Evolutionary conservation across 805 yeast species (phyloP).

Genomic region (Wickerhamomyces alni): DNA sequence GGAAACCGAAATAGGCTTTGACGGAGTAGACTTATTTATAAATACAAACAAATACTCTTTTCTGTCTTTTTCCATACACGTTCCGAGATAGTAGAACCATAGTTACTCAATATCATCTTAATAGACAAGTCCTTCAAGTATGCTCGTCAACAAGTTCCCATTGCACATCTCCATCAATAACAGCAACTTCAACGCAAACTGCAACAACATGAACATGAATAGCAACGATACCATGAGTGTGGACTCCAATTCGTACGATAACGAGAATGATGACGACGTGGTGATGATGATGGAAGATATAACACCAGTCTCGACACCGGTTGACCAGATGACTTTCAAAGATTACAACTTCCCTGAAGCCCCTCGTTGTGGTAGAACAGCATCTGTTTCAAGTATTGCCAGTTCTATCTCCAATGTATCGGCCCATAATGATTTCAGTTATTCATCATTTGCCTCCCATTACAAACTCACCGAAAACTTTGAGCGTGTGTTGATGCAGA

Average conservation of each 20-base stretch:
- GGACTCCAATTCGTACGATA: not conserved
- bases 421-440: conserved; percentile 18
- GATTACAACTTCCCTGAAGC: conserved; percentile 1
- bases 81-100: too few relatives aligned
- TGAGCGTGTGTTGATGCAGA: conserved; percentile 38
- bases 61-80: not conserved
- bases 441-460: conserved; percentile 21
- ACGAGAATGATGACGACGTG: not conserved
- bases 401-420: conserved; percentile 1
- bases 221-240: not conserved
- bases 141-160: conserved; percentile 1
- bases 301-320: not conserved
- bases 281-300: not conserved
- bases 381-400: conserved; percentile 1
- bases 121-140: too few relatives aligned
- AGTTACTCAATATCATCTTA: too few relatives aligned
- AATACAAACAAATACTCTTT: not conserved
- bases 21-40: not conserved
- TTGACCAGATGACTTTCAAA: not conserved
- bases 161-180: not conserved
- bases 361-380: conserved; percentile 1
- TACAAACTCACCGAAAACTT: conserved; percentile 30
- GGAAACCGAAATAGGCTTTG: conserved; percentile 1
- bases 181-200: not conserved
- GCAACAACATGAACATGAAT: not conserved